Evolutionary conservation across 805 yeast species (phyloP).

Genomic region (Barnettozyma wickerhamii): DNA sequence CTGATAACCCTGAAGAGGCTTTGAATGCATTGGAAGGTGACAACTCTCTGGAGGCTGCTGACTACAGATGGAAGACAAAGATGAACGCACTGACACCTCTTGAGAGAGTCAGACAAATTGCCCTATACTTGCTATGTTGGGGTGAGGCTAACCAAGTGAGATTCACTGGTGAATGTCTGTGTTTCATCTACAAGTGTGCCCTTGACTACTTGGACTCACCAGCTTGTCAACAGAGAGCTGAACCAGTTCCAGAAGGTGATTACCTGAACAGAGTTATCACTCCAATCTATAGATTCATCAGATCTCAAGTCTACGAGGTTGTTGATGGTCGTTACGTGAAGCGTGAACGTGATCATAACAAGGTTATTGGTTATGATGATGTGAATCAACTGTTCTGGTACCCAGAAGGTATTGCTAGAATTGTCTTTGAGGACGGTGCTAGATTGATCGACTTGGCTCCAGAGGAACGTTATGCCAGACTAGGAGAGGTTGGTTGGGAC

Average conservation of each 20-base stretch:
- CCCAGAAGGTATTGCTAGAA: conserved; percentile 96
- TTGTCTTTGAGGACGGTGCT: conserved; percentile 86
- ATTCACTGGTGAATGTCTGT: conserved; percentile 83
- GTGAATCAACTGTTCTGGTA: conserved; percentile 99
- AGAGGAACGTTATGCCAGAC: conserved; percentile 81
- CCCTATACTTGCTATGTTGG: conserved; percentile 74
- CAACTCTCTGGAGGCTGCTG: conserved; percentile 79
- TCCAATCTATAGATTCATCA: conserved; percentile 77
- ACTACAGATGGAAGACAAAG: conserved; percentile 76
- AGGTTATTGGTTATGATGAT: conserved; percentile 91
- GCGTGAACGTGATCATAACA: conserved; percentile 81
- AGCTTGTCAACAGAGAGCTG: conserved; percentile 82
- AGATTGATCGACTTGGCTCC: conserved; percentile 86
- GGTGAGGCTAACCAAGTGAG: conserved; percentile 94
- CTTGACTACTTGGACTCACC: conserved; percentile 85
- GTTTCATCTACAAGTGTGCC: conserved; percentile 95
- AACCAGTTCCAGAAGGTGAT: conserved; percentile 84
- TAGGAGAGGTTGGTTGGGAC: conserved; percentile 92
- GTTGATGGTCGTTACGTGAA: conserved; percentile 78
- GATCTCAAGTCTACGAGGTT: conserved; percentile 79
- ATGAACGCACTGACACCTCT: conserved; percentile 71
- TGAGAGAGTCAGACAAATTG: conserved; percentile 75
- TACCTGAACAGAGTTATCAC: conserved; percentile 88
- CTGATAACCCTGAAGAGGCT: conserved; percentile 55
- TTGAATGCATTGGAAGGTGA: conserved; percentile 73